Conservation (phyloP, 768 basidiomycete species). For the Boletus patriciae region DNA sequence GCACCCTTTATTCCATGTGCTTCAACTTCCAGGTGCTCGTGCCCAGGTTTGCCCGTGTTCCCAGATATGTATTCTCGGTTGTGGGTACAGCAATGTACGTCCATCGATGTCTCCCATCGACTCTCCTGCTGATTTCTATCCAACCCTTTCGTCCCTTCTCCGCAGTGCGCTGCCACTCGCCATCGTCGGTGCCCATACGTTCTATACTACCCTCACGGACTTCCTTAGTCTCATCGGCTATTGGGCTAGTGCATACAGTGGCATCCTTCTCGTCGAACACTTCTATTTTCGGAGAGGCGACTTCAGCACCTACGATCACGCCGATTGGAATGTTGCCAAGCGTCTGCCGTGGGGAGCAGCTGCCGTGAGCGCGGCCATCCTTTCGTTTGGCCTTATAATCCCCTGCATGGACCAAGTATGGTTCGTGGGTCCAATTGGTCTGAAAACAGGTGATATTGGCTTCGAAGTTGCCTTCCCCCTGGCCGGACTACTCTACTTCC, state of each 20-base stretch:
- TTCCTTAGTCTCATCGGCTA: constrained; percentile 71
- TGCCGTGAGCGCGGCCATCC: constrained; percentile 50
- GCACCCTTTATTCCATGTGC: constrained; percentile 79
- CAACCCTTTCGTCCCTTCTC: neutral
- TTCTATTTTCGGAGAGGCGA: constrained; percentile 56
- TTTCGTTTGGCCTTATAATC: constrained; percentile 56
- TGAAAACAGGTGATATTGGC: constrained; percentile 66
- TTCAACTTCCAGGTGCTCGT: constrained; percentile 71
- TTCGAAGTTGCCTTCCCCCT: constrained; percentile 58
- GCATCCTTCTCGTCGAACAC: constrained; percentile 66
- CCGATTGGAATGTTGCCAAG: constrained; percentile 50
- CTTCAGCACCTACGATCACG: constrained; percentile 48
- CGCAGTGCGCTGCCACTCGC: constrained; percentile 63
- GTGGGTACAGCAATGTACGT: constrained; percentile 66
- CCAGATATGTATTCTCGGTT: constrained; percentile 68
- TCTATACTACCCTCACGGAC: constrained; percentile 62
- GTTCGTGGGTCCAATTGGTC: constrained; percentile 69
- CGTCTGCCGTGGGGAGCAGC: constrained; percentile 63
- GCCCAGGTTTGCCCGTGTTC: constrained; percentile 56
- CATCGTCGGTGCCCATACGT: constrained; percentile 66
- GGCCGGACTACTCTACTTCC: constrained; percentile 50
- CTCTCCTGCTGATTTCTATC: constrained; percentile 7
- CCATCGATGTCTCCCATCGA: neutral
- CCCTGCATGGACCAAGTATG: constrained; percentile 72
- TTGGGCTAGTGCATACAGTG: constrained; percentile 57